Evolutionary conservation across 108 stramenopile species (phyloP).

Genomic region (Epithemia pelagica): DNA sequence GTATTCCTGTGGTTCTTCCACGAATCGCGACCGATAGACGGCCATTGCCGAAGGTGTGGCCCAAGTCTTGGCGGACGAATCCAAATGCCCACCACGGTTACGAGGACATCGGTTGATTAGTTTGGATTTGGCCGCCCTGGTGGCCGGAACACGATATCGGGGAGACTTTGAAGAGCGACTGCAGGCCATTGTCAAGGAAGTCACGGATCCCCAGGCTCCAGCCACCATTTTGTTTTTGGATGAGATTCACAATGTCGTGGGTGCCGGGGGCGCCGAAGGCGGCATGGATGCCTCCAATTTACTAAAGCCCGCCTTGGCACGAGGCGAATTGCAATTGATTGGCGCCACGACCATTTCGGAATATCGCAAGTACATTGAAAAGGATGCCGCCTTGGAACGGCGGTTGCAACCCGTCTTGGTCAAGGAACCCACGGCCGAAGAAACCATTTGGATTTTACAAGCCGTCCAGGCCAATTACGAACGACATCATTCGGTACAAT

Average conservation of each 20-base stretch:
- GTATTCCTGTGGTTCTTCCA: no score
- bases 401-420: constrained; percentile 82
- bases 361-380: constrained; percentile 89
- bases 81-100: constrained; percentile 66
- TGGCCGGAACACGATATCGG: constrained; percentile 86
- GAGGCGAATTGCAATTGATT: constrained; percentile 78
- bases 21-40: no score
- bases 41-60: constrained; percentile 87
- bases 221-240: constrained; percentile 89
- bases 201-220: constrained; percentile 63
- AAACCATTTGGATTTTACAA: constrained; percentile 68
- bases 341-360: constrained; percentile 89
- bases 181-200: constrained; percentile 72
- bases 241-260: constrained; percentile 62
- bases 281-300: constrained; percentile 90
- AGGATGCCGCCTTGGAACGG: constrained; percentile 86
- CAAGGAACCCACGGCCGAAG: constrained; percentile 72
- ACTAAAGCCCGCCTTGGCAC: constrained; percentile 84
- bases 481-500: constrained; percentile 64
- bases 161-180: constrained; percentile 88
- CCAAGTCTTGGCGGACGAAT: constrained; percentile 69
- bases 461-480: constrained; percentile 69
- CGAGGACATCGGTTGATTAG: constrained; percentile 66
- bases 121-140: constrained; percentile 67
- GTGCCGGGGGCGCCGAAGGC: constrained; percentile 82